Evolutionary conservation across 352 stramenopile genomes (phyloP).

Genomic region (Phytopythium helicoides): DNA sequence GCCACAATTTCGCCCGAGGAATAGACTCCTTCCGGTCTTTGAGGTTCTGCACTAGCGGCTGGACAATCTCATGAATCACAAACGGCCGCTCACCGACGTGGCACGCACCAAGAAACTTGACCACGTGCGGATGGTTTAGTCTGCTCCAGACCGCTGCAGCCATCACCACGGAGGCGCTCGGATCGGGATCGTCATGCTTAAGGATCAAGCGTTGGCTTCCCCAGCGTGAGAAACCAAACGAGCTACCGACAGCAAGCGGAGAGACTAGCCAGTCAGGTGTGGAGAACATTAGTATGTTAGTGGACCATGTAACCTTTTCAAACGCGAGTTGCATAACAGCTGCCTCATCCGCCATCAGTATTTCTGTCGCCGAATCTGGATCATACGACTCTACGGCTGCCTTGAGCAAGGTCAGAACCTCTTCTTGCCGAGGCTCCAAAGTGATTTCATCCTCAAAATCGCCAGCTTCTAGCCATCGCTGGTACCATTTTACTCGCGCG

Average conservation of each 20-base stretch:
- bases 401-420: neutral
- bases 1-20: neutral
- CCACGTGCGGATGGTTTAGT: no score
- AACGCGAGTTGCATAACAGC: no score
- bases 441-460: neutral
- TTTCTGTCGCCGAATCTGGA: no score
- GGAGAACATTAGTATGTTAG: neutral
- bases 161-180: no score
- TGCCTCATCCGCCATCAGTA: no score
- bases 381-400: neutral
- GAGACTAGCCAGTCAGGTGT: neutral
- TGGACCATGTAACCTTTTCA: no score
- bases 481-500: no score
- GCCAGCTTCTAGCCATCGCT: no score
- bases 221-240: neutral
- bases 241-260: neutral
- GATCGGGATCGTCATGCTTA: neutral
- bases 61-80: conserved; percentile 1
- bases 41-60: neutral
- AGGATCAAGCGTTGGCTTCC: neutral
- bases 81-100: conserved; percentile 5
- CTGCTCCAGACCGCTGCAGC: no score
- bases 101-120: conserved; percentile 11
- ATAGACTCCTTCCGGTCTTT: neutral
- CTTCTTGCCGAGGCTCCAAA: neutral